phyloP scores from a whole-genome alignment of 2,329 filamentous ascomycete species.

The Scleromitrula shiraiana region DNA sequence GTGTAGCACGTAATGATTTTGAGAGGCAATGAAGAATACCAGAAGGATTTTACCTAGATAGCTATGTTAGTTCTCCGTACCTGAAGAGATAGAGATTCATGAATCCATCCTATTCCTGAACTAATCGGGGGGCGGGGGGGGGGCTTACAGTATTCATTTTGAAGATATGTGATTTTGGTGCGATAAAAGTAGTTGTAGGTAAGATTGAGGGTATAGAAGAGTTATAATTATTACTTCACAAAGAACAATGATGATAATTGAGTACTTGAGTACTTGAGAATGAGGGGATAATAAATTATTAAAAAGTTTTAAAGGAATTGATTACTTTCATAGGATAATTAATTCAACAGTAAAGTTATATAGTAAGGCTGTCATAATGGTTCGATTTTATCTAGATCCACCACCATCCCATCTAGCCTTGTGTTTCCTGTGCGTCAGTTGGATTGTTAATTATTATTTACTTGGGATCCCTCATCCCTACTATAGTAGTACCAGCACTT shows the following conservation, averaged over 20 bases:
- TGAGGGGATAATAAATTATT: neutral
- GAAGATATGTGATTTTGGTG: constrained; percentile 2
- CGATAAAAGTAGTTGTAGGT: neutral
- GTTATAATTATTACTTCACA: too few relatives aligned
- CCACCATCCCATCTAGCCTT: too few relatives aligned
- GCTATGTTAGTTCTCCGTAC: constrained; percentile 13
- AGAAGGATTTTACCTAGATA: constrained; percentile 56
- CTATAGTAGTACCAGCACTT: too few relatives aligned
- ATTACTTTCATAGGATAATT: too few relatives aligned
- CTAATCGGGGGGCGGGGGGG: constrained; percentile 28
- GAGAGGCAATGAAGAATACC: constrained; percentile 36
- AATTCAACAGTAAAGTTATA: too few relatives aligned
- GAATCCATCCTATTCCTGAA: neutral
- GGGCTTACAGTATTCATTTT: constrained; percentile 48
- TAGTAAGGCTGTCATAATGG: neutral
- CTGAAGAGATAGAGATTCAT: too few relatives aligned
- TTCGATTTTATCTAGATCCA: neutral
- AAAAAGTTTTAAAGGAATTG: neutral
- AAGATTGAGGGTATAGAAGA: too few relatives aligned
- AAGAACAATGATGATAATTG: neutral
- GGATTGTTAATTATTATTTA: too few relatives aligned
- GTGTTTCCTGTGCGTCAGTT: too few relatives aligned
- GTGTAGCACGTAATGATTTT: constrained; percentile 8
- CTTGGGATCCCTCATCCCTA: too few relatives aligned
- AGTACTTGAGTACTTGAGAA: too few relatives aligned